Percentiles rank a stretch among this genome's conserved stretches.
phyloP scores from a whole-genome alignment of 2,329 filamentous ascomycete species.

The Parastagonospora nodorum region DNA sequence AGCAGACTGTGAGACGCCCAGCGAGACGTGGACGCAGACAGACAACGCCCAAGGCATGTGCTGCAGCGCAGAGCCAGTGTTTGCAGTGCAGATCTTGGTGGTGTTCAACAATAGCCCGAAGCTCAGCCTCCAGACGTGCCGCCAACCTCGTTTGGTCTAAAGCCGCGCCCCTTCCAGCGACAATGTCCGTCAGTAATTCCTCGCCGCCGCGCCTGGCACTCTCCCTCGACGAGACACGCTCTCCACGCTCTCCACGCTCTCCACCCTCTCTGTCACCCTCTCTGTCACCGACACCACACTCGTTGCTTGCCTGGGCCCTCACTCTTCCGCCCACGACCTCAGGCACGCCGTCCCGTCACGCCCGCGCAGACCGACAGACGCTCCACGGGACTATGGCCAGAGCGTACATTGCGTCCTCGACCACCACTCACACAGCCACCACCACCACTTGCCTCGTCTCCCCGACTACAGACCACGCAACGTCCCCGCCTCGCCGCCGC shows the following conservation, averaged over 20 bases:
- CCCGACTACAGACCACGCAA: slow-evolving; percentile 5
- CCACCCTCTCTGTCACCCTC: no score
- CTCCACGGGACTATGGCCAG: slow-evolving; percentile 21
- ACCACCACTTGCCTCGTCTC: slow-evolving; percentile 18
- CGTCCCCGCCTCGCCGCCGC: slow-evolving; percentile 13
- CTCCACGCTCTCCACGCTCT: no score
- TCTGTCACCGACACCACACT: neutral
- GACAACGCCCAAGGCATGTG: no score
- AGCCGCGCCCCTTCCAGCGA: slow-evolving; percentile 4
- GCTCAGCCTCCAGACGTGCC: slow-evolving; percentile 3
- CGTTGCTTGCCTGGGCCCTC: neutral
- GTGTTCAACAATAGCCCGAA: slow-evolving; percentile 5
- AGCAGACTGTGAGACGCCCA: no score
- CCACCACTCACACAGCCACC: slow-evolving; percentile 15
- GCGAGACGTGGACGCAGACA: no score
- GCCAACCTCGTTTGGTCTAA: neutral
- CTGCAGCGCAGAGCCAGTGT: neutral
- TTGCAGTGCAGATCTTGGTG: neutral
- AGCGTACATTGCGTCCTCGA: slow-evolving; percentile 21
- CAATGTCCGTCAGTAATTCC: slow-evolving; percentile 2
- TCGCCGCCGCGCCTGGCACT: slow-evolving; percentile 1
- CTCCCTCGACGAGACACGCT: neutral
- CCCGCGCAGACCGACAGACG: slow-evolving; percentile 7
- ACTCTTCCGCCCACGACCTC: slow-evolving; percentile 1
- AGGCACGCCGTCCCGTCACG: slow-evolving; percentile 5